phyloP scores from a whole-genome alignment of 371 early-diverging fungal species.

The Chytridiales sp. region DNA sequence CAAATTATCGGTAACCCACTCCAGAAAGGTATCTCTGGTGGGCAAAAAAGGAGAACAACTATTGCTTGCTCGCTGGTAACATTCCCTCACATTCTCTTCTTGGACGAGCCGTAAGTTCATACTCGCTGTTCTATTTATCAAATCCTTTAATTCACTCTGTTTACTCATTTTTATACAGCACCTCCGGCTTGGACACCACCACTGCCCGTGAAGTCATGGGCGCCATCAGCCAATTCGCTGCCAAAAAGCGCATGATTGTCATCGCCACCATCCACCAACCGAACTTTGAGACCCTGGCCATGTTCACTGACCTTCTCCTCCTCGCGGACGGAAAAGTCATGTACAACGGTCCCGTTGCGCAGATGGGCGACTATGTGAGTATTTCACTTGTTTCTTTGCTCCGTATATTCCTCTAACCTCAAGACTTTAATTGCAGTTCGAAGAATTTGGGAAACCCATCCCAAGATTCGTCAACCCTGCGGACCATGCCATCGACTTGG shows the following conservation, averaged over 20 bases:
- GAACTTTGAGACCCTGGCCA: slow-evolving; percentile 60
- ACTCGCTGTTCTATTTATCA: slow-evolving; percentile 22
- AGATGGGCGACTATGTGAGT: slow-evolving; percentile 11
- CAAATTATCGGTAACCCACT: slow-evolving; percentile 58
- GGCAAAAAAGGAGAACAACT: slow-evolving; percentile 87
- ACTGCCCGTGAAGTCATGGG: slow-evolving; percentile 60
- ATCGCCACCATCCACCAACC: slow-evolving; percentile 94
- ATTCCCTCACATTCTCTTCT: slow-evolving; percentile 69
- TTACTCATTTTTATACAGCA: slow-evolving; percentile 62
- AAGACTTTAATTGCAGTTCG: too few species aligned
- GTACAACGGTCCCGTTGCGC: slow-evolving; percentile 46
- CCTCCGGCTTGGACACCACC: slow-evolving; percentile 84
- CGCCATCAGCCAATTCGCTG: slow-evolving; percentile 55
- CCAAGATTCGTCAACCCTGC: slow-evolving; percentile 44
- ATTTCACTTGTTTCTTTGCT: not conserved
- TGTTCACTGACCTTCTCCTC: slow-evolving; percentile 64
- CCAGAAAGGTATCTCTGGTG: slow-evolving; percentile 82
- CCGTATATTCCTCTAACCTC: too few species aligned
- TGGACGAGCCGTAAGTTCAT: slow-evolving; percentile 96
- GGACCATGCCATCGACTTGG: slow-evolving; percentile 38
- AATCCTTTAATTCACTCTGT: too few species aligned
- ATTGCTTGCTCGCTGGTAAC: slow-evolving; percentile 84
- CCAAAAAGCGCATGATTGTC: slow-evolving; percentile 48
- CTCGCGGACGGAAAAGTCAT: slow-evolving; percentile 53
- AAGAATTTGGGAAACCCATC: slow-evolving; percentile 26